A percentile compares a stretch with the other conserved stretches of the same genome.
These are phyloP conservation scores for Neonectria sp. DNA, from an alignment of 2,329 filamentous ascomycete species.

Conservation along the genomic window DNA sequence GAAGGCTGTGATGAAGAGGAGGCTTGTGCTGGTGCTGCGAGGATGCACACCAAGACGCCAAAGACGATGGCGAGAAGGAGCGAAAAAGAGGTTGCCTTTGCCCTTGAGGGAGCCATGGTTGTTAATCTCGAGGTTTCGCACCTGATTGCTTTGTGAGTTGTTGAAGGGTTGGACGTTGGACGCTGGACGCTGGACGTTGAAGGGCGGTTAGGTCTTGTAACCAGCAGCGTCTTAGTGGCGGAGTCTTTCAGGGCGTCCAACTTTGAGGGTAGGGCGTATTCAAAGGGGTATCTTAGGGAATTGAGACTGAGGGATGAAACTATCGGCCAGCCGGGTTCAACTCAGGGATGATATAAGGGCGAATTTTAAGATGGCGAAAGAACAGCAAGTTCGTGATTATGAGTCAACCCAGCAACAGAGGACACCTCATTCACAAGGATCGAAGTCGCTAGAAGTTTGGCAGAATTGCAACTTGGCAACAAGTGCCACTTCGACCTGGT, in stretches of 20 bases:
- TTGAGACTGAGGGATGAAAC: conserved; percentile 6
- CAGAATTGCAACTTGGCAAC: conserved; percentile 47
- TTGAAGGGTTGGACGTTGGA: background rate
- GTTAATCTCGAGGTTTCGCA: background rate
- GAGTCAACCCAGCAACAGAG: conserved; percentile 45
- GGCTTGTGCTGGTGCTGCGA: conserved; percentile 44
- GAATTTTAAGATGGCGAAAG: conserved; percentile 28
- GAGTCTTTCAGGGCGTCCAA: conserved; percentile 4
- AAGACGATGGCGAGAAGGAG: conserved; percentile 46
- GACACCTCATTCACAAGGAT: conserved; percentile 43
- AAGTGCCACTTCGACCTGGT: conserved; percentile 21
- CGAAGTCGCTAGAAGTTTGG: conserved; percentile 47
- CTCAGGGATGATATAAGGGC: background rate
- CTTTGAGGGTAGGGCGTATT: conserved; percentile 1
- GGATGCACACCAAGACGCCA: conserved; percentile 47
- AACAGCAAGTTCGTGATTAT: conserved; percentile 24
- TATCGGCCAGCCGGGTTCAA: conserved; percentile 5
- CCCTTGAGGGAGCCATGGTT: conserved; percentile 46
- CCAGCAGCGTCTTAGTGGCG: conserved; percentile 18
- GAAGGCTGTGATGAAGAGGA: conserved; percentile 51
- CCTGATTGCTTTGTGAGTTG: background rate
- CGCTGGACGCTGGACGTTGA: background rate
- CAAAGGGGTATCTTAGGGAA: conserved; percentile 11
- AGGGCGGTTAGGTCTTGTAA: background rate
- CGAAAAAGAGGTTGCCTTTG: conserved; percentile 37